A percentile compares a stretch with the other conserved stretches of the same genome.
phyloP scores from a whole-genome alignment of 2,329 filamentous ascomycete species.

The Alternaria sp. region DNA sequence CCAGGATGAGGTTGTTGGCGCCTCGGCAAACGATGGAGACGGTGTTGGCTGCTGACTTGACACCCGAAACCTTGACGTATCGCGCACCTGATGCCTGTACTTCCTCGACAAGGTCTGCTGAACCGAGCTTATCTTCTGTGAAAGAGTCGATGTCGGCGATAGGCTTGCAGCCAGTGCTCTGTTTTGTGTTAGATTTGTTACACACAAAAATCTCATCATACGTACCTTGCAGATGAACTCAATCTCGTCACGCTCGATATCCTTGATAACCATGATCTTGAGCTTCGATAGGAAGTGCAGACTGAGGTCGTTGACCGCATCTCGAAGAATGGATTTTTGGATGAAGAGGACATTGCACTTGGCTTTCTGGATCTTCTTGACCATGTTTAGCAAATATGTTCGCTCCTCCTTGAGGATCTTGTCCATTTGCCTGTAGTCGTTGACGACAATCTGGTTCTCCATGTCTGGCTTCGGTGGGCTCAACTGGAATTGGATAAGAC shows the following conservation, averaged over 20 bases:
- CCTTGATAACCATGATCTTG: constrained; percentile 94
- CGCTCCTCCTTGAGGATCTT: constrained; percentile 99
- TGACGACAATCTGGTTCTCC: constrained; percentile 99
- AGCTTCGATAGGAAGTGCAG: constrained; percentile 98
- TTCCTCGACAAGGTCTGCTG: constrained; percentile 93
- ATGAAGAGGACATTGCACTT: constrained; percentile 99
- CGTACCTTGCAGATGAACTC: constrained; percentile 92
- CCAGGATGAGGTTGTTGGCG: constrained; percentile 91
- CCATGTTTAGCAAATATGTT: constrained; percentile 96
- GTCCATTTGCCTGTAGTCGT: constrained; percentile 99
- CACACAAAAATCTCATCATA: constrained; percentile 25
- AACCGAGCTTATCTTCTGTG: constrained; percentile 96
- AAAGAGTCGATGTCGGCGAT: constrained; percentile 99
- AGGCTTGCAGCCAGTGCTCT: constrained; percentile 95
- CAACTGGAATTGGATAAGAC: constrained; percentile 97
- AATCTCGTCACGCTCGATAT: constrained; percentile 97
- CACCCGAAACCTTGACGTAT: constrained; percentile 94
- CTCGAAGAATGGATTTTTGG: constrained; percentile 96
- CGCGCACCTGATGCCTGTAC: constrained; percentile 85
- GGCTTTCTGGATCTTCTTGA: constrained; percentile 99
- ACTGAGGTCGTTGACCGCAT: constrained; percentile 96
- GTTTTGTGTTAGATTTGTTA: constrained; percentile 10
- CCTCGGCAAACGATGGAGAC: constrained; percentile 94
- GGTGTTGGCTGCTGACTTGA: constrained; percentile 83
- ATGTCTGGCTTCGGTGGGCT: constrained; percentile 99